These are phyloP conservation scores for Strobilomyces dryophilus DNA, from an alignment of 768 basidiomycete genomes.

Conservation along the genomic window DNA sequence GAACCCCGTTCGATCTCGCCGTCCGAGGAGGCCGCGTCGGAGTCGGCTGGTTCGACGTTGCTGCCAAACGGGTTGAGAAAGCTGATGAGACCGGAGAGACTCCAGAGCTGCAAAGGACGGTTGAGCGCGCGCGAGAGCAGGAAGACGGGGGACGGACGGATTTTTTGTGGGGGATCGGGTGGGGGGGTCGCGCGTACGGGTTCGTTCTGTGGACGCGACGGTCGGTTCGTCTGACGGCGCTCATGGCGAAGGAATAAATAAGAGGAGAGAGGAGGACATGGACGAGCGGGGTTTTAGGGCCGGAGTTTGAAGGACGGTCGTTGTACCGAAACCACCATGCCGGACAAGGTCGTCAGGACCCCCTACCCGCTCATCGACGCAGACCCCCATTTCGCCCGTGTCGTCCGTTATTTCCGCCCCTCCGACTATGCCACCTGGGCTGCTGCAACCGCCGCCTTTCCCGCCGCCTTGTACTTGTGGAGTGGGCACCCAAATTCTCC, in stretches of 20 bases:
- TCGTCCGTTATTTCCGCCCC: conserved; percentile 83
- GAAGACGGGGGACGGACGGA: conserved; percentile 35
- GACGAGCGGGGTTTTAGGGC: conserved; percentile 28
- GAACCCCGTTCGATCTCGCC: conserved; percentile 27
- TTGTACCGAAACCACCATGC: conserved; percentile 23
- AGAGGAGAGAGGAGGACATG: conserved; percentile 15
- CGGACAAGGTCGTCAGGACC: conserved; percentile 49
- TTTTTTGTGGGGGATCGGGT: conserved; percentile 37
- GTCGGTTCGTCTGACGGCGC: conserved; percentile 48
- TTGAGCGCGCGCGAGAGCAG: conserved; percentile 9
- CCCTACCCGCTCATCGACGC: conserved; percentile 90
- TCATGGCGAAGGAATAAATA: conserved; percentile 41
- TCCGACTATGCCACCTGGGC: conserved; percentile 88
- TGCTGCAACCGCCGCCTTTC: conserved; percentile 74
- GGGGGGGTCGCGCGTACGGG: conserved; percentile 45
- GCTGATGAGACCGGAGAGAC: conserved; percentile 45
- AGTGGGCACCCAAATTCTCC: conserved; percentile 47
- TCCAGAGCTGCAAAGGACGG: conserved; percentile 39
- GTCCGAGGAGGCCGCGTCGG: conserved; percentile 19
- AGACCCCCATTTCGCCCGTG: conserved; percentile 86
- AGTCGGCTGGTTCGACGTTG: conserved; percentile 19
- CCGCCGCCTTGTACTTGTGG: conserved; percentile 75
- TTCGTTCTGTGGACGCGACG: conserved; percentile 35
- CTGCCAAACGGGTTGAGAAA: conserved; percentile 47
- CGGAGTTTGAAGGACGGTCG: conserved; percentile 16